A percentile compares a stretch with the other conserved stretches of the same genome.
These are phyloP conservation scores for Colletotrichum eleusines DNA, from an alignment of 2,329 filamentous ascomycete species.

Conservation along the genomic window DNA sequence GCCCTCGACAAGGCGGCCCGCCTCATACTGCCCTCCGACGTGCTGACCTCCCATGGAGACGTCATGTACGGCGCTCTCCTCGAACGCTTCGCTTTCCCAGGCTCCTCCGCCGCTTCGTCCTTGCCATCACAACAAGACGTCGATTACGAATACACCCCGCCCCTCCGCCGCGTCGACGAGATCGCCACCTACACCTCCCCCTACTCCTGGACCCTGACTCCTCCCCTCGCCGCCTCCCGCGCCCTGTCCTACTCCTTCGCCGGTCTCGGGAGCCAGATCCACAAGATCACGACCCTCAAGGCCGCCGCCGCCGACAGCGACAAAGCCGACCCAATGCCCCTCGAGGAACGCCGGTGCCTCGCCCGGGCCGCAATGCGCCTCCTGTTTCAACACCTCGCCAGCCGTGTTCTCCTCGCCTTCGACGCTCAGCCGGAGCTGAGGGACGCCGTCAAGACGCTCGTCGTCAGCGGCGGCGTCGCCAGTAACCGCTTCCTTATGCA, in stretches of 20 bases:
- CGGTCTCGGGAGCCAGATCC: conserved; percentile 75
- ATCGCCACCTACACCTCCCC: conserved; percentile 57
- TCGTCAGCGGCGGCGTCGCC: conserved; percentile 92
- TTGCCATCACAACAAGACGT: neutral
- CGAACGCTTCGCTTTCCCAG: conserved; percentile 82
- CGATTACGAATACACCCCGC: conserved; percentile 67
- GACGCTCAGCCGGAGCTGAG: conserved; percentile 48
- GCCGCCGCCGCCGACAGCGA: conserved; percentile 43
- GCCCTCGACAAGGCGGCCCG: conserved; percentile 90
- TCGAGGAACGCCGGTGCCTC: conserved; percentile 74
- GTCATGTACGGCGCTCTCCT: conserved; percentile 86
- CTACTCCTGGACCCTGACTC: conserved; percentile 73
- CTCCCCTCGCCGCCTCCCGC: conserved; percentile 71
- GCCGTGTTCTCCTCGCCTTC: conserved; percentile 78
- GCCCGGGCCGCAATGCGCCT: conserved; percentile 82
- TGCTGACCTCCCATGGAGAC: conserved; percentile 66
- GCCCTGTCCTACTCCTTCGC: conserved; percentile 80
- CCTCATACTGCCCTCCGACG: conserved; percentile 73
- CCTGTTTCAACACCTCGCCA: conserved; percentile 88
- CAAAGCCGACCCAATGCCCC: conserved; percentile 53
- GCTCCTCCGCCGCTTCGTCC: conserved; percentile 25
- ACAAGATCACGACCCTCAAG: conserved; percentile 62
- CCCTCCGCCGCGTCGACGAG: conserved; percentile 69
- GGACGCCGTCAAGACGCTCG: conserved; percentile 68
- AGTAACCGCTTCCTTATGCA: conserved; percentile 83